These are phyloP conservation scores for Penicillium taxi DNA, from an alignment of 495 filamentous ascomycete genomes.

Conservation along the genomic window DNA sequence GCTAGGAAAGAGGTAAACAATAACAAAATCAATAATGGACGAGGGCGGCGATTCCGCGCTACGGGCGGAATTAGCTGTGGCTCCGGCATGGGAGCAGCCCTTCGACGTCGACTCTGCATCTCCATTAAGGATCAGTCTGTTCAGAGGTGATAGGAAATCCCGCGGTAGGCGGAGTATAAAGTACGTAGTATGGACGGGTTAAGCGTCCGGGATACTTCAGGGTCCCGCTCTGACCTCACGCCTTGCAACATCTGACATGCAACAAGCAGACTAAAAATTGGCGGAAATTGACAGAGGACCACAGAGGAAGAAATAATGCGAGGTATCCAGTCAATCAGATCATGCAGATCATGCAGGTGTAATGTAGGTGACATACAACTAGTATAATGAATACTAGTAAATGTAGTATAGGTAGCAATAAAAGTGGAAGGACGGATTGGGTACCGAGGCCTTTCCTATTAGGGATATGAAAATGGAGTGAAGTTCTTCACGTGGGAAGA, in stretches of 20 bases:
- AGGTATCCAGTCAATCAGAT: neutral
- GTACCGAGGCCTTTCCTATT: too few relatives aligned
- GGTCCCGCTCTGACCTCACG: neutral
- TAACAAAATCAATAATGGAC: conserved; percentile 8
- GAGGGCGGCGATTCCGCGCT: conserved; percentile 1
- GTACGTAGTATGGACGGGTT: too few relatives aligned
- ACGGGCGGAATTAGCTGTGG: neutral
- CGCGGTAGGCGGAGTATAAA: too few relatives aligned
- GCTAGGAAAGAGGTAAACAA: conserved; percentile 10
- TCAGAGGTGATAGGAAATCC: too few relatives aligned
- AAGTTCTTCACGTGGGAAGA: neutral
- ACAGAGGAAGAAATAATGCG: neutral
- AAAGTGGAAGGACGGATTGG: too few relatives aligned
- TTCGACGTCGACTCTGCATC: conserved; percentile 7
- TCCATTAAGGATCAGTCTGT: conserved; percentile 13
- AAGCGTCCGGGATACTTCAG: neutral
- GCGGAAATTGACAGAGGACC: neutral
- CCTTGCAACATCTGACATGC: neutral
- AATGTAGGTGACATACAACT: neutral
- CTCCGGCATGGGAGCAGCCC: conserved; percentile 3
- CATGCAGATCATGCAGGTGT: neutral
- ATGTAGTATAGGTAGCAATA: too few relatives aligned
- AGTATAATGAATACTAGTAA: too few relatives aligned
- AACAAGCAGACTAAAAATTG: neutral
- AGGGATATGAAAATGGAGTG: too few relatives aligned